phyloP scores from a whole-genome alignment of 2,329 filamentous ascomycete species.

The Endoconidiophora polonica region DNA sequence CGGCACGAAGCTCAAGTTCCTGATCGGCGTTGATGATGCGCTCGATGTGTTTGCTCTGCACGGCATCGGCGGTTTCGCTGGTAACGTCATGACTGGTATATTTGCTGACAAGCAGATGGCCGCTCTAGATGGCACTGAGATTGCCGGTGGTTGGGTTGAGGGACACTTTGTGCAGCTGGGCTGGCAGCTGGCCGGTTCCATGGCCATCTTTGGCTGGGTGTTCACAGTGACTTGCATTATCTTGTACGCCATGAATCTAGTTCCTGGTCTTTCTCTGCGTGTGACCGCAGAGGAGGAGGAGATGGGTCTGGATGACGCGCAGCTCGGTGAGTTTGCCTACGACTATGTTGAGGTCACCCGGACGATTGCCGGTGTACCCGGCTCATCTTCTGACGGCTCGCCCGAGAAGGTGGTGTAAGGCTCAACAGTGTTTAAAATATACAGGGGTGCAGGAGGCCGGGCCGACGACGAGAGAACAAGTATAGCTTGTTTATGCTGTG shows the following conservation, averaged over 20 bases:
- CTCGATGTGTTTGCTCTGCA: slow-evolving; percentile 88
- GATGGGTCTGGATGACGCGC: slow-evolving; percentile 53
- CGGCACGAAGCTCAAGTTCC: slow-evolving; percentile 64
- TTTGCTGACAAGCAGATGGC: slow-evolving; percentile 63
- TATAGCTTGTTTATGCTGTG: too few species aligned
- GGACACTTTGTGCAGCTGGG: slow-evolving; percentile 54
- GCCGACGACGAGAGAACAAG: too few species aligned
- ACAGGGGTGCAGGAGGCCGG: too few species aligned
- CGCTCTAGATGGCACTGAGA: slow-evolving; percentile 44
- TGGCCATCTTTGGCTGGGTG: slow-evolving; percentile 47
- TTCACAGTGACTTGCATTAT: slow-evolving; percentile 53
- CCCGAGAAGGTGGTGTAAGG: slow-evolving; percentile 12
- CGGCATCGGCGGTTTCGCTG: slow-evolving; percentile 66
- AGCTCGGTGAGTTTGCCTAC: slow-evolving; percentile 71
- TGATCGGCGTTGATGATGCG: slow-evolving; percentile 65
- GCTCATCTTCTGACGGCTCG: slow-evolving; percentile 6
- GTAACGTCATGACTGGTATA: slow-evolving; percentile 61
- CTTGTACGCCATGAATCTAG: slow-evolving; percentile 52
- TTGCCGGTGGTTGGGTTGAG: slow-evolving; percentile 52
- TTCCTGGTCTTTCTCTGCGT: slow-evolving; percentile 54
- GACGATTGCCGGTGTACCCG: slow-evolving; percentile 33
- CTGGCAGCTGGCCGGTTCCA: slow-evolving; percentile 53
- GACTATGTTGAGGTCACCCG: slow-evolving; percentile 59
- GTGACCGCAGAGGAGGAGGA: slow-evolving; percentile 52
- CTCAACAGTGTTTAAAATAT: too few species aligned